phyloP scores from a whole-genome alignment of 129 eudicot species.

The Silybum marianum region DNA sequence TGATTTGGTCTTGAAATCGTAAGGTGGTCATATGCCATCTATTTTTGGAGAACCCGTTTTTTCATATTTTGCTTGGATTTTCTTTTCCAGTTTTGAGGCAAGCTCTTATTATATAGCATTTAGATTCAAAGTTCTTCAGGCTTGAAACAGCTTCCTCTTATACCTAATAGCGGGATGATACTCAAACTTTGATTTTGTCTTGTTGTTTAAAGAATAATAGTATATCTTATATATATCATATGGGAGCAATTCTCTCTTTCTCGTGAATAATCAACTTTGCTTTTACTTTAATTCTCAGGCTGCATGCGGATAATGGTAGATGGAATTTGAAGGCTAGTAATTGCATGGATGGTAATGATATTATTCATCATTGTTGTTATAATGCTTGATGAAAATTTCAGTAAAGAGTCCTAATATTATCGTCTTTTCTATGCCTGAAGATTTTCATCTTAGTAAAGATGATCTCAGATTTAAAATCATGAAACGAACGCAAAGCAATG shows the following conservation, averaged over 20 bases:
- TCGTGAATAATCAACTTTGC: background rate
- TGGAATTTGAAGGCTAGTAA: slow-evolving; percentile 30
- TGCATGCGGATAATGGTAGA: slow-evolving; percentile 51
- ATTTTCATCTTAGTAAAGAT: slow-evolving; percentile 53
- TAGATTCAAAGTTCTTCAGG: background rate
- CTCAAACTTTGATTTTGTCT: background rate
- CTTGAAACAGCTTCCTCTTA: background rate
- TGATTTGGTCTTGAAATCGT: background rate
- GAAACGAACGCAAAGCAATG: slow-evolving; percentile 47
- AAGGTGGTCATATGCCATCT: background rate
- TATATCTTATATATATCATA: background rate
- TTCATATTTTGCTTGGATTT: background rate
- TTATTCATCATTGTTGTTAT: slow-evolving; percentile 16
- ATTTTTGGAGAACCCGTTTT: background rate
- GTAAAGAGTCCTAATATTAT: slow-evolving; percentile 15
- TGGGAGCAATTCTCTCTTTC: background rate
- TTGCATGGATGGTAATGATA: slow-evolving; percentile 58
- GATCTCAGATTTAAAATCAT: slow-evolving; percentile 84
- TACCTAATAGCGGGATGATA: background rate
- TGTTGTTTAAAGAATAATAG: background rate
- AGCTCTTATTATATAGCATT: background rate
- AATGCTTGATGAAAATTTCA: background rate
- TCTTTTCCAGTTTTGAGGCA: background rate
- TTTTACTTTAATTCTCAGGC: slow-evolving; percentile 45
- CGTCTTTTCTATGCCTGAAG: slow-evolving; percentile 40